Base-by-base conservation (phyloP, 371 early-diverging fungal species). In the Circinella umbellata region DNA sequence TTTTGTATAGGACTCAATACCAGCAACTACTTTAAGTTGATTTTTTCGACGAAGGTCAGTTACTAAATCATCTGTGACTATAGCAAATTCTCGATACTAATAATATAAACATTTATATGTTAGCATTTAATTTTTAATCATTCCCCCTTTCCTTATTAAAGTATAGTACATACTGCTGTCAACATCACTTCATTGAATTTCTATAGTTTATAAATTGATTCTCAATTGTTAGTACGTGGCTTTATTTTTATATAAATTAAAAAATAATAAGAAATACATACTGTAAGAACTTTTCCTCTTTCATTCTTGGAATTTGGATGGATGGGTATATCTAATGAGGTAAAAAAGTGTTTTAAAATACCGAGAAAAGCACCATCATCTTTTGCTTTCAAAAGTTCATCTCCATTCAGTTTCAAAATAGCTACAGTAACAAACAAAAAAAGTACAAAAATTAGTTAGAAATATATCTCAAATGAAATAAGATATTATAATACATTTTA, bases 341-440 rank as follows among this genome's bases (percentile, higher is more conserved):
- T 73, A 51, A 95, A 95, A 76, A 91, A 96, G 35, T 82, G 70
- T 72, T 94, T 95, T 36, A 96, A 76, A 6, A 90, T 80, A 69
- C 87, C 88, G 86, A 98, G 90, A 67, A 99, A 91, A 39, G 91
- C 91, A 15, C 98, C 98, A 72, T 99, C 99, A 68, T 98, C 99
- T 20, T 88, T 84, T 6, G 93, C 88, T 27, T 92, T 85, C 69
- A 98, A 70, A 53, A 98, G 80, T 11, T 88, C 90, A 47, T 95
- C 95, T 14, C 96, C 97, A 76, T 97, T 98, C 65, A 94, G 88
- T 74, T 98, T 97, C 13, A 98, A 76, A 53, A 97, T 91, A 8
- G 96, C 98, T 76, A 92, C 64, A 3, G 47, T 15, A 34, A 17
- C 3, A 51, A 51, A 36, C 6, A 36, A 14, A 51, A 15, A 42